These are phyloP conservation scores for Diplodia seriata DNA, from an alignment of 2,329 filamentous ascomycete genomes.

Conservation along the genomic window DNA sequence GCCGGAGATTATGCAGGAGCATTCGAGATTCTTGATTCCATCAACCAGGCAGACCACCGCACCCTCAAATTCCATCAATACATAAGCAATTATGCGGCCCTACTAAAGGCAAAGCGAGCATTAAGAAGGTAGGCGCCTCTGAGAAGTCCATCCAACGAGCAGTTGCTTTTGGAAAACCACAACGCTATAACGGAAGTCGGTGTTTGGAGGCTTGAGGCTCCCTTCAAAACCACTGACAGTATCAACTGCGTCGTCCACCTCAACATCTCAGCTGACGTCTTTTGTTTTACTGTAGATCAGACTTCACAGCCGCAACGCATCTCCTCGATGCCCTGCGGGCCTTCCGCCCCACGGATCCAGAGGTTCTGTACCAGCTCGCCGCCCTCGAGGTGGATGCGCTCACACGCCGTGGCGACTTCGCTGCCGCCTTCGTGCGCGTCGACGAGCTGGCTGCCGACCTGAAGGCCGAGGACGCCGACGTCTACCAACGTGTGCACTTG, in stretches of 20 bases:
- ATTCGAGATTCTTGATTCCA: conserved; percentile 63
- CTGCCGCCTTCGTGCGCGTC: conserved; percentile 61
- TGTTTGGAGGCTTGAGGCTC: not conserved
- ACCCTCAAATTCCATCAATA: conserved; percentile 81
- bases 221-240: not conserved
- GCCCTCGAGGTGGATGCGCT: conserved; percentile 66
- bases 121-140: conserved; percentile 56
- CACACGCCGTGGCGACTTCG: conserved; percentile 60
- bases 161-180: not conserved
- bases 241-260: not conserved
- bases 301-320: conserved; percentile 63
- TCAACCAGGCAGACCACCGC: conserved; percentile 66
- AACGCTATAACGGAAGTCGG: not conserved
- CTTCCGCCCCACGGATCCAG: conserved; percentile 61
- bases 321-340: conserved; percentile 65
- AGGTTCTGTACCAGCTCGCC: conserved; percentile 65
- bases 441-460: conserved; percentile 59
- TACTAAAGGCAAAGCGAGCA: conserved; percentile 70
- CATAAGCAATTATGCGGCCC: conserved; percentile 69
- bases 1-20: conserved; percentile 76
- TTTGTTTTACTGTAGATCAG: conserved; percentile 52
- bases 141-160: not conserved
- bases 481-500: conserved; percentile 73
- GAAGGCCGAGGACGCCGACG: conserved; percentile 64
- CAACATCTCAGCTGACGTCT: not conserved